Base-by-base conservation (phyloP, 306 rosid species). In the Aeschynomene evenia region DNA sequence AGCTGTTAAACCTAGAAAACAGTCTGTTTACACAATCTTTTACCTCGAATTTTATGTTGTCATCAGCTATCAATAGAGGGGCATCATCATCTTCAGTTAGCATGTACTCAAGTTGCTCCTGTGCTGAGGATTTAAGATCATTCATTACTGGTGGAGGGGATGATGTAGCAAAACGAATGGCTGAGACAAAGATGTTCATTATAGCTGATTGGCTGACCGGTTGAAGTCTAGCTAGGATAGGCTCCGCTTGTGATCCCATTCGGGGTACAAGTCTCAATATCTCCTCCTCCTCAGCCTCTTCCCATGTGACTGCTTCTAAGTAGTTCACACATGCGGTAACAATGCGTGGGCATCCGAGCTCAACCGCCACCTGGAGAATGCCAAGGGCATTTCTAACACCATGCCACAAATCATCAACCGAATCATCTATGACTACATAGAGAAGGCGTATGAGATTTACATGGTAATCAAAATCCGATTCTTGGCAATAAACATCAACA, bases 31-130 rank as follows among this genome's bases (percentile, higher is more conserved):
- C 81, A 77, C 92, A 85, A 55, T 79, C 95, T 81, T 80, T 88
- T 51, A 91, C 91, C 85, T 85, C 88, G 9, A 72, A 66, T 75
- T 80, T 94, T 59, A 85, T 84, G 75, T 63, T 82, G 29, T 78
- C 88, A 62, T 88, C 89, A 46, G 92, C 91, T 29, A 72, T 73
- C 66, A 91, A 70, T 45, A 94, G 71, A 43, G 97, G 97, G 58
- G 82, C 76, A 69, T 94, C 97, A 48, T 91, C 99, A 69, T 94
- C 99, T 83, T 91, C 97, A 9, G 89, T 83, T 73, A 94, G 77
- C 99, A 94, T 91, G 87, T 94, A 94, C 72, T 94, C 97, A 9
- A 94, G 89, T 56, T 94, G 96, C 73, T 94, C 97, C 72, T 91
- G 99, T 1, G 95, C 97, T 0, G 97, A 94, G 39, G 89, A 79